Conservation (phyloP, 2,329 filamentous ascomycete genomes). For the Colletotrichum sp. region DNA sequence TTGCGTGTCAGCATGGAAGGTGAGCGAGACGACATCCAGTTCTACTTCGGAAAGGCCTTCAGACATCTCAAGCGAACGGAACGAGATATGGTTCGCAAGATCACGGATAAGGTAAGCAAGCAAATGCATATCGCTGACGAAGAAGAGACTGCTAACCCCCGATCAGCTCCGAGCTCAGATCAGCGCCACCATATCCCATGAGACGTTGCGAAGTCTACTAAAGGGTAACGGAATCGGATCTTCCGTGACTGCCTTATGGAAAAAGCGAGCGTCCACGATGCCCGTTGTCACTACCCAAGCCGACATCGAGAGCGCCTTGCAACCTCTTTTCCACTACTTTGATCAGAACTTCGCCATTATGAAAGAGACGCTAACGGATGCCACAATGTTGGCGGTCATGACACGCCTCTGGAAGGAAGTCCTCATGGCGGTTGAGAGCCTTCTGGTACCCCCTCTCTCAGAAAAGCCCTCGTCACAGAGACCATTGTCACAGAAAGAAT, state of each 20-base stretch:
- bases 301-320: constrained; percentile 82
- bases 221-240: constrained; percentile 73
- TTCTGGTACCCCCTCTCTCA: constrained; percentile 91
- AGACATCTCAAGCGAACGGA: constrained; percentile 93
- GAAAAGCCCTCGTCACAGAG: constrained; percentile 91
- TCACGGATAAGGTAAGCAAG: constrained; percentile 86
- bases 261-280: constrained; percentile 60
- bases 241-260: constrained; percentile 73
- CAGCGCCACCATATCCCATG: constrained; percentile 82
- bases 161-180: constrained; percentile 87
- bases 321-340: constrained; percentile 90
- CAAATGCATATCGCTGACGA: neutral
- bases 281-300: constrained; percentile 65
- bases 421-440: constrained; percentile 84
- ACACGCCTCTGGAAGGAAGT: constrained; percentile 98
- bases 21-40: constrained; percentile 96
- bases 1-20: constrained; percentile 98
- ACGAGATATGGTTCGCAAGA: constrained; percentile 96
- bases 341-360: constrained; percentile 99
- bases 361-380: constrained; percentile 93
- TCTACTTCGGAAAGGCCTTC: constrained; percentile 98
- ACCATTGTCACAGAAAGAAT: constrained; percentile 82
- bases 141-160: constrained; percentile 23
- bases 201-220: constrained; percentile 77
- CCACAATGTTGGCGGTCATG: constrained; percentile 99